Evolutionary conservation across 164 flowering plant species (phyloP).

Genomic region (Hamamelis virginiana): DNA sequence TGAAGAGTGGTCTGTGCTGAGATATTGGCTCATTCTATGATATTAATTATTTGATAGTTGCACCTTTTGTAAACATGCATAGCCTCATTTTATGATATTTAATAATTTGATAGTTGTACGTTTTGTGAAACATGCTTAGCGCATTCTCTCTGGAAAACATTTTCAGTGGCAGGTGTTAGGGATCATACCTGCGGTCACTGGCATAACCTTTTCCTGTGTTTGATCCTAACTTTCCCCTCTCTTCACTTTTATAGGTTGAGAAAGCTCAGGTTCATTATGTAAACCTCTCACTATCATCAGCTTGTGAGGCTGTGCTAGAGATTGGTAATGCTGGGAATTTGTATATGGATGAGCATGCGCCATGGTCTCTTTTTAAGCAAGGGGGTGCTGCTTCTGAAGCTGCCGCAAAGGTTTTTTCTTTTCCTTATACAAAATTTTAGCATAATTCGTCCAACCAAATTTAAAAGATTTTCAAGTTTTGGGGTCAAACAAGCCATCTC

Average conservation of each 20-base stretch:
- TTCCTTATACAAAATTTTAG: background rate
- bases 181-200: background rate
- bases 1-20: no score
- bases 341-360: slow-evolving; percentile 84
- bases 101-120: no score
- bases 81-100: no score
- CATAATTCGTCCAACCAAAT: background rate
- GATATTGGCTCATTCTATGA: no score
- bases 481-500: background rate
- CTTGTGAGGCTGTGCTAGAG: slow-evolving; percentile 88
- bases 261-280: slow-evolving; percentile 69
- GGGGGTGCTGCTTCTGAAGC: slow-evolving; percentile 82
- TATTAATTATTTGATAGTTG: no score
- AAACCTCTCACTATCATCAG: slow-evolving; percentile 70
- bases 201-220: background rate
- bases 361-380: slow-evolving; percentile 90
- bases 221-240: background rate
- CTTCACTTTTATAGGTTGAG: slow-evolving; percentile 46
- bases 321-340: slow-evolving; percentile 88
- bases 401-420: slow-evolving; percentile 75
- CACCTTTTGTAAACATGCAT: no score
- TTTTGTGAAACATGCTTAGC: no score
- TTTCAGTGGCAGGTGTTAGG: background rate
- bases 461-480: background rate
- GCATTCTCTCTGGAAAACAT: background rate